Evolutionary conservation across 2,329 filamentous ascomycete genomes (phyloP).

Genomic region (Sphaerulina populicola): DNA sequence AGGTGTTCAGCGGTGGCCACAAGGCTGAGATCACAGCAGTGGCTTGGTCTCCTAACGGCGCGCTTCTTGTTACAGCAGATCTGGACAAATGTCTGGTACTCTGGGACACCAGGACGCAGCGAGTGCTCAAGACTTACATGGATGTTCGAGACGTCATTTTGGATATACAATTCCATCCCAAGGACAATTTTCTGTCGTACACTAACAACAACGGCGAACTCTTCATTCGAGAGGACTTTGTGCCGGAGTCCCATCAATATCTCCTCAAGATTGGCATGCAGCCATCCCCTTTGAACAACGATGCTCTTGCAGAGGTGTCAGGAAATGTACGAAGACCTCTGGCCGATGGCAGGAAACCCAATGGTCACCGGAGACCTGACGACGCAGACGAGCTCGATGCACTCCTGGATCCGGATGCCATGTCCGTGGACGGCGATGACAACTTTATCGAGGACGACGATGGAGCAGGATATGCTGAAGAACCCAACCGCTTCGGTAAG

Average conservation of each 20-base stretch:
- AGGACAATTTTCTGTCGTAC: conserved; percentile 79
- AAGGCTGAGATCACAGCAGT: conserved; percentile 76
- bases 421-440: conserved; percentile 51
- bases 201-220: conserved; percentile 88
- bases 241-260: conserved; percentile 43
- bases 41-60: conserved; percentile 91
- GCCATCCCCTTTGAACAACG: conserved; percentile 77
- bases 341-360: conserved; percentile 45
- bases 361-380: conserved; percentile 47
- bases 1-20: conserved; percentile 69
- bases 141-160: conserved; percentile 66
- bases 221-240: conserved; percentile 71
- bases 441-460: conserved; percentile 95
- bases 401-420: conserved; percentile 58
- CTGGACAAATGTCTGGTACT: conserved; percentile 58
- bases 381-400: conserved; percentile 68
- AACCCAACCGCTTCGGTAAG: conserved; percentile 56
- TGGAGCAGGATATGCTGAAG: conserved; percentile 74
- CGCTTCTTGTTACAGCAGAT: conserved; percentile 63
- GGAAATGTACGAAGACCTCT: conserved; percentile 54
- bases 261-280: conserved; percentile 52
- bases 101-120: conserved; percentile 87
- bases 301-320: conserved; percentile 62
- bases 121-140: conserved; percentile 66
- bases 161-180: conserved; percentile 83